Evolutionary conservation across 2,329 filamentous ascomycete genomes (phyloP), one percentile per base, ranked within the genome.

Genomic region (Botryotinia calthae): DNA sequence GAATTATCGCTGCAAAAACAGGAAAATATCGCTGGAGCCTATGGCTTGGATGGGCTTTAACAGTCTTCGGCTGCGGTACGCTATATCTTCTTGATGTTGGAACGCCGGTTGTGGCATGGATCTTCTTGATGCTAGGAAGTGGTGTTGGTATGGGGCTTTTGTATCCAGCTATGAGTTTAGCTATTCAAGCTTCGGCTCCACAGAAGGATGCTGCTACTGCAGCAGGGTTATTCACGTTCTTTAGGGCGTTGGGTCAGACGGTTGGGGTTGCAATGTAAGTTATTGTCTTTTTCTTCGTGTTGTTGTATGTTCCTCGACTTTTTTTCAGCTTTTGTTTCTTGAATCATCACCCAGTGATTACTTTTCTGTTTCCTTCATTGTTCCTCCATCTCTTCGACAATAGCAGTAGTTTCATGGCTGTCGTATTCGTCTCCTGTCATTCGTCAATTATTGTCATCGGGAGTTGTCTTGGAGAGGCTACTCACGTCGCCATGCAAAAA

Each of bases 141-240:
- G 90, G 90, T 16, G 84, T 87, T 2, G 91, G 90, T 2, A 65
- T 71, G 37, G 65, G 25, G 65, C 84, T 91, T 62, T 82, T 92
- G 2, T 90, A 91, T 80, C 86, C 90, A 0, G 83, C 86, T 12
- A 86, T 90, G 81, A 85, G 84, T 0, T 87, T 91, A 59, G 85
- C 87, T 1, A 86, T 91, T n/a, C 90, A 93, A 79, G 89, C 89
- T 25, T 84, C 88, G 0, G 84, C 86, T 5, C 82, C 84, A 2
- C 85, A 85, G 73, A 83, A 84, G 68, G 86, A 90, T 76, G 86
- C 90, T 58, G 86, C 88, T 3, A 87, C 88, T 73, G 87, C 88
- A 0, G 85, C 86, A 0, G 88, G 87, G 20, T 87, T 92, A 82
- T 91, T 90, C 81, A 87, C 86, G 68, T 93, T 93, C 82, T 86